A percentile compares a stretch with the other conserved stretches of the same genome.
Conservation (phyloP, 2,329 filamentous ascomycete genomes). For the Verticillium dahliae region DNA sequence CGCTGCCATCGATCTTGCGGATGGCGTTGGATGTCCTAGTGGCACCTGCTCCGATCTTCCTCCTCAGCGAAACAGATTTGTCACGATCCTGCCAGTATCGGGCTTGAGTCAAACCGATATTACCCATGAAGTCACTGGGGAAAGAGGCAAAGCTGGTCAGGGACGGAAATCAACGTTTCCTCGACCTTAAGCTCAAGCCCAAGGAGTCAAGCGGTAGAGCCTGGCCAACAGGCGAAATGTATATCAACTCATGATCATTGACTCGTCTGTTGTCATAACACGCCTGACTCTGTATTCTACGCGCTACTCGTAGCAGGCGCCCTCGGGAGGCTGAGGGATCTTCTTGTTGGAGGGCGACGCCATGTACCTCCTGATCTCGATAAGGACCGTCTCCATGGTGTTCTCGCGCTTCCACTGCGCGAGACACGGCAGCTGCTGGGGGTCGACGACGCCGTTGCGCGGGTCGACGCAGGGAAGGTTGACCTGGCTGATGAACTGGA, state of each 20-base stretch:
- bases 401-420: slow-evolving; percentile 87
- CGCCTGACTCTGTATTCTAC: neutral
- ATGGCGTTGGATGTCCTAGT: too few species aligned
- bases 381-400: slow-evolving; percentile 90
- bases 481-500: slow-evolving; percentile 90
- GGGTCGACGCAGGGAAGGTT: slow-evolving; percentile 93
- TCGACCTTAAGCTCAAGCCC: neutral
- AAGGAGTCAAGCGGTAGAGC: neutral
- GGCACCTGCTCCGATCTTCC: too few species aligned
- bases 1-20: too few species aligned
- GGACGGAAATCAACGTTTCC: neutral
- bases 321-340: slow-evolving; percentile 86
- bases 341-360: slow-evolving; percentile 89
- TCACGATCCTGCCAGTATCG: too few species aligned
- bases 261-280: neutral
- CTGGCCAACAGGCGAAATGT: neutral
- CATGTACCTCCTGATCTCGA: slow-evolving; percentile 91
- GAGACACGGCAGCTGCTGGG: slow-evolving; percentile 75
- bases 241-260: neutral
- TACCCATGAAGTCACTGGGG: too few species aligned
- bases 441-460: slow-evolving; percentile 76
- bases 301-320: slow-evolving; percentile 45
- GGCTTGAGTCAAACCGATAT: too few species aligned
- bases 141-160: too few species aligned
- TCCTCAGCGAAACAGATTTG: too few species aligned